Conservation (phyloP, 192 early-diverging fungal species). For the Kickxella alabastrina region DNA sequence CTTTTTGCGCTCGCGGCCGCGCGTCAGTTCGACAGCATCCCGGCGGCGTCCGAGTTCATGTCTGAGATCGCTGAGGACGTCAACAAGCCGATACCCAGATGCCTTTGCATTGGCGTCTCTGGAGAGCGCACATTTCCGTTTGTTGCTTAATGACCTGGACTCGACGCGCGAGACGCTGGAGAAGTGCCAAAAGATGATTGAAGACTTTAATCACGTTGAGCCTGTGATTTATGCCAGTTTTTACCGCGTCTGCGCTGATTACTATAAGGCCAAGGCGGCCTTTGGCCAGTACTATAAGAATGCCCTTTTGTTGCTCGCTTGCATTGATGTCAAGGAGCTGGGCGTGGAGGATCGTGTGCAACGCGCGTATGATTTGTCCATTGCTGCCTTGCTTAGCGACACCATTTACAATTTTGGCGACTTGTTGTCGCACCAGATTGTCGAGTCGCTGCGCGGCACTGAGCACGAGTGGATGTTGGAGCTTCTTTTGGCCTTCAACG, state of each 20-base stretch:
- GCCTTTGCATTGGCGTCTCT: conserved; percentile 82
- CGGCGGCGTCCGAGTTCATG: conserved; percentile 75
- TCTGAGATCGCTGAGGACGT: conserved; percentile 66
- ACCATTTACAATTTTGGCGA: conserved; percentile 99
- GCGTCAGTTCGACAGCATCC: conserved; percentile 67
- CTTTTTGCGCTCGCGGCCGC: conserved; percentile 74
- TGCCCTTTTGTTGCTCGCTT: conserved; percentile 90
- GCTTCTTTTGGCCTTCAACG: conserved; percentile 88
- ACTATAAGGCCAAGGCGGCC: conserved; percentile 91
- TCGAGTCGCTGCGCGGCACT: conserved; percentile 56
- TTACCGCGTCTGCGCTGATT: conserved; percentile 93
- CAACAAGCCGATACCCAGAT: conserved; percentile 61
- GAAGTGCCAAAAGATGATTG: conserved; percentile 73
- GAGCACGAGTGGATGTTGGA: conserved; percentile 81
- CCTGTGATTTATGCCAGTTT: conserved; percentile 89
- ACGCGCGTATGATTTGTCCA: conserved; percentile 85
- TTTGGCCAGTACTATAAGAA: conserved; percentile 96
- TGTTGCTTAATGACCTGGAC: conserved; percentile 74
- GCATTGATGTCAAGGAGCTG: conserved; percentile 81
- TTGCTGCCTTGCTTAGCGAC: conserved; percentile 90
- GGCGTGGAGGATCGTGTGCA: conserved; percentile 71
- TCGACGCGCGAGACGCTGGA: conserved; percentile 82
- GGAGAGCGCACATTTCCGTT: conserved; percentile 81
- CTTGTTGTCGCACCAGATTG: conserved; percentile 63
- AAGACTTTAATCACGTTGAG: conserved; percentile 59